Evolutionary conservation across 1,139 yeast species (phyloP), one percentile per base, ranked within the genome.

Genomic region (Lodderomyces margitis): DNA sequence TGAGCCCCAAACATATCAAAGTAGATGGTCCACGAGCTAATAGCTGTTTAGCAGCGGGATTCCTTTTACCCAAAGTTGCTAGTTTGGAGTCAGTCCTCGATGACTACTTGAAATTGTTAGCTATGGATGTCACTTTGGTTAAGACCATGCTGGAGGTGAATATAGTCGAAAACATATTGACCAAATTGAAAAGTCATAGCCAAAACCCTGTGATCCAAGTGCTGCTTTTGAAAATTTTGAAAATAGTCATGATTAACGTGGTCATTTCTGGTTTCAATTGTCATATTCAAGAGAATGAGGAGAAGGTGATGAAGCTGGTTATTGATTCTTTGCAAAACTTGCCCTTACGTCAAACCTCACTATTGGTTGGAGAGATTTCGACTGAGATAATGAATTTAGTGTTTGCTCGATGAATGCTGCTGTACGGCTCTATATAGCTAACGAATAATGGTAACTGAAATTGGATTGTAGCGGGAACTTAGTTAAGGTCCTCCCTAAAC

Each of bases 31-130:
- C 63, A 2, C 53, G 51, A 12, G 70, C 73, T 2, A 44, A 55
- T 5, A 57, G 58, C 21, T 67, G 74, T 46, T 50, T 73, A 19
- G 55, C 60, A 7, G 64, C 63, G 6, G 78, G 77, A 2, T 71
- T 73, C 43, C 52, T 70, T 45, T 47, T 72, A 37, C 58, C 65
- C 17, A 65, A 62, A 44, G 70, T 68, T 2, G 66, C 75, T 5
- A 73, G 66, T 47, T 46, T 71, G 38, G 78, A 72, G 48, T 64
- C 71, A 4, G 59, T 69, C 1, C 52, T 72, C 23, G 75, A 70
- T 36, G 64, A 58, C 39, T 72, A 68, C 45, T 57, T 67, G 46
- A 66, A 68, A 47, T 55, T 73, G 12, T 47, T 72, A 24, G 54
- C 56, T 2, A 40, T 53, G 5, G 52, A 59, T 44, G 39, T 45